Evolutionary conservation across 306 rosid genomes (phyloP).

Genomic region (Alnus rubra): DNA sequence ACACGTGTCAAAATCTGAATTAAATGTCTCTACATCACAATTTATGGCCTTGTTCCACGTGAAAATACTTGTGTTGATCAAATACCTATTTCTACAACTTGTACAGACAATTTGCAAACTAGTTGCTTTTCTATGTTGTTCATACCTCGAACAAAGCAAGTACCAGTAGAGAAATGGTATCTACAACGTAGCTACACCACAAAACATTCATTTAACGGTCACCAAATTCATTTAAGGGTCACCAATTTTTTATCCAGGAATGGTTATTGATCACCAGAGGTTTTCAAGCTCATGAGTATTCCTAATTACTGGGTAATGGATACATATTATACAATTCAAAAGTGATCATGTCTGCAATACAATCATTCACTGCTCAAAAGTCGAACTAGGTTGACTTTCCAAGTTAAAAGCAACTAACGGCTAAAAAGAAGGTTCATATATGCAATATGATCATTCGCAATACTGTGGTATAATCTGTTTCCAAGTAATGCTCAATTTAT

Average conservation of each 20-base stretch:
- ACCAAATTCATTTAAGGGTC: background rate
- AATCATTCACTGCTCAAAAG: background rate
- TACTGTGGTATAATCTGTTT: background rate
- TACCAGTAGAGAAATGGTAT: background rate
- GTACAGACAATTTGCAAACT: background rate
- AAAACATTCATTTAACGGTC: background rate
- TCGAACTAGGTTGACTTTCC: background rate
- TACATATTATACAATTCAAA: background rate
- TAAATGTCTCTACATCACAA: background rate
- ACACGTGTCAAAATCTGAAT: constrained; percentile 18
- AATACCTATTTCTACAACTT: background rate
- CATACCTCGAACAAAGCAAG: background rate
- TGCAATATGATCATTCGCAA: background rate
- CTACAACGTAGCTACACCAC: background rate
- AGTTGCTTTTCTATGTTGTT: background rate
- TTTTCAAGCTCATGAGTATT: background rate
- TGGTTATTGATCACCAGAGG: background rate
- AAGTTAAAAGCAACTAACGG: background rate
- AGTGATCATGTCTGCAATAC: background rate
- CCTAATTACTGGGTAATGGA: background rate
- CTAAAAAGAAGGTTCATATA: background rate
- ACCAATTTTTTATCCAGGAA: background rate
- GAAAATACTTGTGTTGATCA: background rate
- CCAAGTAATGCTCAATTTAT: background rate
- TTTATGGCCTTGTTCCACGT: background rate